Conservation (phyloP, 371 early-diverging fungal species). For the Mortierella sp. region DNA sequence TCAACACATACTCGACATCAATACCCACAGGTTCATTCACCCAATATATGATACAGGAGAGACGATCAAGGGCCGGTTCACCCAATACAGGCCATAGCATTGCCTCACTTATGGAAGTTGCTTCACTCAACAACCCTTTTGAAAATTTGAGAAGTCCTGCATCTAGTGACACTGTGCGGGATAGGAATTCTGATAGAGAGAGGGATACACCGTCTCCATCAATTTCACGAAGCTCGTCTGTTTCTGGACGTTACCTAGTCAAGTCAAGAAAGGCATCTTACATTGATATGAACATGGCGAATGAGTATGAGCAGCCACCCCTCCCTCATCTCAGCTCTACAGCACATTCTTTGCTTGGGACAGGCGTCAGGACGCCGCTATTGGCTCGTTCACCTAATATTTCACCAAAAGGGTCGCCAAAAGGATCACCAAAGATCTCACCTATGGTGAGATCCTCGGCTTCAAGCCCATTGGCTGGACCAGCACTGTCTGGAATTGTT, state of each 20-base stretch:
- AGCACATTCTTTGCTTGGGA: conserved; percentile 27
- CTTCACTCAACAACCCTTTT: conserved; percentile 48
- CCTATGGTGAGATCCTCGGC: conserved; percentile 51
- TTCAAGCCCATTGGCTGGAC: conserved; percentile 55
- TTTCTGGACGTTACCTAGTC: conserved; percentile 49
- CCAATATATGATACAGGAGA: conserved; percentile 50
- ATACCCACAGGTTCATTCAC: conserved; percentile 54
- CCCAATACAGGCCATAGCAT: conserved; percentile 49
- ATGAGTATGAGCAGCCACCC: conserved; percentile 35
- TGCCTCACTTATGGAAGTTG: conserved; percentile 51
- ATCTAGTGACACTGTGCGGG: conserved; percentile 40
- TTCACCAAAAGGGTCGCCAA: conserved; percentile 50
- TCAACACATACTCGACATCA: conserved; percentile 56
- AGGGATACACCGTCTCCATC: conserved; percentile 55
- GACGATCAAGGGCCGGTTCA: conserved; percentile 41
- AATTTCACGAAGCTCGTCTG: conserved; percentile 47
- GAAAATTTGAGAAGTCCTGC: conserved; percentile 45
- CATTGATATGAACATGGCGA: conserved; percentile 49
- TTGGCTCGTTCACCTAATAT: conserved; percentile 51
- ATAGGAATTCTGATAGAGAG: conserved; percentile 45
- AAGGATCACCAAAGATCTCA: conserved; percentile 49
- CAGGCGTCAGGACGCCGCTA: conserved; percentile 34
- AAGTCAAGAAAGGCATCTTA: conserved; percentile 53
- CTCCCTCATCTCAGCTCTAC: conserved; percentile 22
- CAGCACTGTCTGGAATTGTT: conserved; percentile 40